Percentiles rank a stretch among this genome's conserved stretches.
Conservation (phyloP, 2,329 filamentous ascomycete species). For the Trichocomaceae sp. region DNA sequence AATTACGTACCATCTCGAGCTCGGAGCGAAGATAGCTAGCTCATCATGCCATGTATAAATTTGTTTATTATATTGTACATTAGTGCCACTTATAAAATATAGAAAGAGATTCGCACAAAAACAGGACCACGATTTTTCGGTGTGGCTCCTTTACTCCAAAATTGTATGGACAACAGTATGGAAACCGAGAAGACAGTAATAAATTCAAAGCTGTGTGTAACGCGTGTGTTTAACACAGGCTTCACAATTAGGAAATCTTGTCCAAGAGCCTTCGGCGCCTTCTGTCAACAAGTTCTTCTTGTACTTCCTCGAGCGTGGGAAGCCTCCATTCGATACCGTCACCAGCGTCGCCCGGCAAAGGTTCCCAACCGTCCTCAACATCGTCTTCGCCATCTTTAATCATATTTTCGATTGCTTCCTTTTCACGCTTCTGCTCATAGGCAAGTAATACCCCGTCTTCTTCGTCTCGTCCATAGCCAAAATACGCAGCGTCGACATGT, state of each 20-base stretch:
- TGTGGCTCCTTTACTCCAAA: neutral
- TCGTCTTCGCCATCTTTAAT: slow-evolving; percentile 53
- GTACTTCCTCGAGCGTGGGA: slow-evolving; percentile 85
- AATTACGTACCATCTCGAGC: slow-evolving; percentile 15
- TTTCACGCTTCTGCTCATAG: slow-evolving; percentile 79
- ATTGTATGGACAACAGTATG: neutral
- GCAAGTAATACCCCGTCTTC: slow-evolving; percentile 74
- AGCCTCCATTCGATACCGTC: slow-evolving; percentile 77
- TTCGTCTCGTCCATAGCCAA: slow-evolving; percentile 88
- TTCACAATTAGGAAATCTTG: slow-evolving; percentile 53
- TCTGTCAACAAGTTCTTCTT: slow-evolving; percentile 83
- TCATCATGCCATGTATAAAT: neutral
- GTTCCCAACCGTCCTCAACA: slow-evolving; percentile 67
- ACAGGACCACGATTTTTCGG: neutral
- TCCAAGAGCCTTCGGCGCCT: slow-evolving; percentile 77
- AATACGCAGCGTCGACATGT: slow-evolving; percentile 88
- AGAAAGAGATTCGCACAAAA: neutral
- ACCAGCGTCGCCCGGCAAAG: slow-evolving; percentile 77
- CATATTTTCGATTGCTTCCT: slow-evolving; percentile 67
- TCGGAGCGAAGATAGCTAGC: slow-evolving; percentile 9
- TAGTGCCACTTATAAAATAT: neutral
- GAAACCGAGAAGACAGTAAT: neutral
- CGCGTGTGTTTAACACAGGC: neutral
- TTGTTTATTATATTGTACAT: slow-evolving; percentile 1
- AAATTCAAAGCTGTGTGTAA: neutral